Percentiles rank a stretch among this genome's conserved stretches.
Evolutionary conservation across 2,329 filamentous ascomycete genomes (phyloP).

Genomic region (Penicillium griseofulvum): DNA sequence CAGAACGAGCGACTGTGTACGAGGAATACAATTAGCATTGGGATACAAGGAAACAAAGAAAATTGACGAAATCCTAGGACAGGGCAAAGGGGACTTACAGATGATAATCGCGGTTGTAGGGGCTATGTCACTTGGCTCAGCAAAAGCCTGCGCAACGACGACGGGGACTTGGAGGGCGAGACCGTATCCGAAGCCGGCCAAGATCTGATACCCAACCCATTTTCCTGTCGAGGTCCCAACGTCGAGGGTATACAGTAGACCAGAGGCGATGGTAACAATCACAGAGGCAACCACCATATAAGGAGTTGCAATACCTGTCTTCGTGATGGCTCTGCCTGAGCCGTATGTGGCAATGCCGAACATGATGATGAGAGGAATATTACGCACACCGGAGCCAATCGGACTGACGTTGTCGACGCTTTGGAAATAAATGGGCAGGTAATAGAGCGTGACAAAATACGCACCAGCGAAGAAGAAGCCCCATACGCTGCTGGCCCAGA

Average conservation of each 20-base stretch:
- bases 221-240: slow-evolving; percentile 24
- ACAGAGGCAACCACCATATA: slow-evolving; percentile 25
- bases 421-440: slow-evolving; percentile 52
- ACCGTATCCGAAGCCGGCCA: slow-evolving; percentile 31
- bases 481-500: slow-evolving; percentile 36
- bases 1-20: slow-evolving; percentile 2
- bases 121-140: not conserved
- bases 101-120: not conserved
- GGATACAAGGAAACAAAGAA: not conserved
- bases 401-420: slow-evolving; percentile 33
- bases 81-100: not conserved
- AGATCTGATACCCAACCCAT: slow-evolving; percentile 41
- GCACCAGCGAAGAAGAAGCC: slow-evolving; percentile 37
- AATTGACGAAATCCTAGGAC: not conserved
- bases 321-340: slow-evolving; percentile 27
- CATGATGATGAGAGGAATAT: slow-evolving; percentile 44
- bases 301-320: slow-evolving; percentile 26
- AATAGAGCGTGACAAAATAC: slow-evolving; percentile 44
- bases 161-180: slow-evolving; percentile 24
- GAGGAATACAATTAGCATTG: not conserved
- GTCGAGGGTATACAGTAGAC: slow-evolving; percentile 36
- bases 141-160: slow-evolving; percentile 17
- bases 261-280: slow-evolving; percentile 27
- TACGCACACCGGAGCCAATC: slow-evolving; percentile 40
- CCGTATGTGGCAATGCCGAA: slow-evolving; percentile 24